These are phyloP conservation scores for Colletotrichum kahawae DNA, from an alignment of 2,329 filamentous ascomycete species.

Conservation along the genomic window DNA sequence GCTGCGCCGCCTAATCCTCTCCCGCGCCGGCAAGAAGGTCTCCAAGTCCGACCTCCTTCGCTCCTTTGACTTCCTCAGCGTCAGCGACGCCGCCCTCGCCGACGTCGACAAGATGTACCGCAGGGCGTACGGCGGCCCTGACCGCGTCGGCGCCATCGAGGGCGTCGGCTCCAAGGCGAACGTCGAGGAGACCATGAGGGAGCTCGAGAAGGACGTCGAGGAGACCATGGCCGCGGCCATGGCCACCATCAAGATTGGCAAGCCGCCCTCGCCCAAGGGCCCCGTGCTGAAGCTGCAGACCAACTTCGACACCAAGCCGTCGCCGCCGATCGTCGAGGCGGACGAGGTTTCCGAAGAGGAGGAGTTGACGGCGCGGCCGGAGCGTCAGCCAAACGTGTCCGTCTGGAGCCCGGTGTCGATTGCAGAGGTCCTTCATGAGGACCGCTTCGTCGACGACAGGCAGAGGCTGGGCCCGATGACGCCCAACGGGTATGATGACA, in stretches of 20 bases:
- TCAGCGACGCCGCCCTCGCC: conserved; percentile 52
- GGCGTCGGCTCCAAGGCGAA: conserved; percentile 33
- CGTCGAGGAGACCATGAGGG: conserved; percentile 8
- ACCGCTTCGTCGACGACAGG: conserved; percentile 13
- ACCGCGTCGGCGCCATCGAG: conserved; percentile 51
- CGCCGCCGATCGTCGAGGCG: background rate
- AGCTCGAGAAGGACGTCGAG: conserved; percentile 6
- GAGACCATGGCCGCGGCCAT: conserved; percentile 5
- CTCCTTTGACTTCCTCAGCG: conserved; percentile 62
- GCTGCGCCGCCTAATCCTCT: conserved; percentile 62
- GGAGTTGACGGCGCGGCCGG: conserved; percentile 43
- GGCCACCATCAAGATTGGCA: conserved; percentile 7
- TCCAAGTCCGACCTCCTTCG: conserved; percentile 55
- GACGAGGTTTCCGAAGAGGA: conserved; percentile 35
- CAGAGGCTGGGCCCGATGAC: conserved; percentile 54
- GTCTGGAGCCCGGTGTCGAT: conserved; percentile 43
- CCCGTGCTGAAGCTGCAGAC: conserved; percentile 49
- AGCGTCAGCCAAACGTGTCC: conserved; percentile 27
- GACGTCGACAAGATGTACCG: conserved; percentile 64
- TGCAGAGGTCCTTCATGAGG: conserved; percentile 45
- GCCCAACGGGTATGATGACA: conserved; percentile 65
- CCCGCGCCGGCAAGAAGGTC: conserved; percentile 54
- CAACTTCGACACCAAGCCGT: conserved; percentile 35
- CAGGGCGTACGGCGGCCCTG: conserved; percentile 57
- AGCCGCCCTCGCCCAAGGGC: conserved; percentile 23